A percentile compares a stretch with the other conserved stretches of the same genome.
Evolutionary conservation across 352 stramenopile genomes (phyloP).

Genomic region (Pythium apleroticum): DNA sequence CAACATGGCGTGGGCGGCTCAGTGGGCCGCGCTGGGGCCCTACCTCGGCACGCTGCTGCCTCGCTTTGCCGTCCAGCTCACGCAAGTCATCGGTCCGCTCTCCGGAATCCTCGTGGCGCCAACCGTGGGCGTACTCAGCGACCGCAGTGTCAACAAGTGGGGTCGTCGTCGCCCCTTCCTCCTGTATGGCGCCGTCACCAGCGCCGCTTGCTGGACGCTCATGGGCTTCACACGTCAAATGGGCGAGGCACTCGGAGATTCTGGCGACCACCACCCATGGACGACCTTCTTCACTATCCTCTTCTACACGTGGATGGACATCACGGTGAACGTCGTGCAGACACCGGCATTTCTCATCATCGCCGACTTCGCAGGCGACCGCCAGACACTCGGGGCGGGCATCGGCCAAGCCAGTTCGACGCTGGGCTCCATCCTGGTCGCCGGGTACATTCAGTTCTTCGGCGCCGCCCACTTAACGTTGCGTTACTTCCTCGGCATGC

Average conservation of each 20-base stretch:
- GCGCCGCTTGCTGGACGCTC: constrained; percentile 62
- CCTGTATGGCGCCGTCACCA: constrained; percentile 58
- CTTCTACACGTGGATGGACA: constrained; percentile 85
- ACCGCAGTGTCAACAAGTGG: constrained; percentile 49
- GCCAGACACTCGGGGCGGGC: constrained; percentile 57
- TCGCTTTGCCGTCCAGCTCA: constrained; percentile 67
- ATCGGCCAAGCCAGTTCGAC: constrained; percentile 69
- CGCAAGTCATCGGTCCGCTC: constrained; percentile 69
- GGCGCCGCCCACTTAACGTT: constrained; percentile 65
- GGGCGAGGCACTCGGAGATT: constrained; percentile 59
- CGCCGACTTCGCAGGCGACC: constrained; percentile 70
- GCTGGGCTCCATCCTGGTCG: constrained; percentile 60
- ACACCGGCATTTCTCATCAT: constrained; percentile 71
- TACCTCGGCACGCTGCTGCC: constrained; percentile 72
- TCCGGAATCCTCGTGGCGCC: constrained; percentile 70
- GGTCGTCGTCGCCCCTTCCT: constrained; percentile 68
- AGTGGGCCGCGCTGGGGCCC: constrained; percentile 70
- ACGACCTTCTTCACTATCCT: constrained; percentile 61
- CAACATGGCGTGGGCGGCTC: constrained; percentile 78
- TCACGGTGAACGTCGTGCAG: constrained; percentile 80
- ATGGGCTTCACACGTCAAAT: constrained; percentile 74
- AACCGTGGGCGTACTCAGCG: constrained; percentile 66
- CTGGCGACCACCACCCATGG: constrained; percentile 41
- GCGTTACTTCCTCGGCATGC: constrained; percentile 67
- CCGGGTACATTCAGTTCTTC: constrained; percentile 73